phyloP scores from a whole-genome alignment of 148 eudicot species.

The Agrostemma githago region DNA sequence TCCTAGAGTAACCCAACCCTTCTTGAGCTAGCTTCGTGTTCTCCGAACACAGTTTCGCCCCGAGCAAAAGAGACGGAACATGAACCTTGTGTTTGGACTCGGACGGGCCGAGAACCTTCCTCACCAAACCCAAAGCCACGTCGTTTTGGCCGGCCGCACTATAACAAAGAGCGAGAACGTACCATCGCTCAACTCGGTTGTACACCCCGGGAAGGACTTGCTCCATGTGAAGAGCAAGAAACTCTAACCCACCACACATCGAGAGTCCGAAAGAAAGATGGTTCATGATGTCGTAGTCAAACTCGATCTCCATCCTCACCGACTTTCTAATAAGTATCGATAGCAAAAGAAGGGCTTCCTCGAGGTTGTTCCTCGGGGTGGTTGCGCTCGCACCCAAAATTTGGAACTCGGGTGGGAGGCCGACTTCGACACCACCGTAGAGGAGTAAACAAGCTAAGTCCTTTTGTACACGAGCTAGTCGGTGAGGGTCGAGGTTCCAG shows the following conservation, averaged over 20 bases:
- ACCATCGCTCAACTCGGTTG: constrained; percentile 76
- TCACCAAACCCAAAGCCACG: constrained; percentile 54
- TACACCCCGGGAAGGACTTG: constrained; percentile 69
- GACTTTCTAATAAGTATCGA: constrained; percentile 60
- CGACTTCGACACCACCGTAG: constrained; percentile 76
- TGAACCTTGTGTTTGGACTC: constrained; percentile 56
- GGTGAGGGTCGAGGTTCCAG: constrained; percentile 64
- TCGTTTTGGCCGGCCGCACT: constrained; percentile 67
- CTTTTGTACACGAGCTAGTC: constrained; percentile 64
- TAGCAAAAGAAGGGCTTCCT: constrained; percentile 79
- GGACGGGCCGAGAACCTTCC: constrained; percentile 53
- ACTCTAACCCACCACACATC: constrained; percentile 56
- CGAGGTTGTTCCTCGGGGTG: constrained; percentile 49
- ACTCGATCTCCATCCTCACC: constrained; percentile 51
- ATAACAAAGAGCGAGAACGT: constrained; percentile 85
- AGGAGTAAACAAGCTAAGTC: constrained; percentile 64
- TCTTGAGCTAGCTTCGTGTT: constrained; percentile 49
- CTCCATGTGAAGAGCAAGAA: constrained; percentile 67
- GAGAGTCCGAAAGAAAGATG: constrained; percentile 80
- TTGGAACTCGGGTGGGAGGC: constrained; percentile 46
- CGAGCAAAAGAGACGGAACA: constrained; percentile 58
- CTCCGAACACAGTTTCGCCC: constrained; percentile 71
- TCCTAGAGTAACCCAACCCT: constrained; percentile 56
- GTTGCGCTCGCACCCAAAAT: constrained; percentile 40
- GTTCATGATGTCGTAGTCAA: constrained; percentile 69